Base-by-base conservation (phyloP, 371 early-diverging fungal genomes). In the Lichtheimia ramosa region DNA sequence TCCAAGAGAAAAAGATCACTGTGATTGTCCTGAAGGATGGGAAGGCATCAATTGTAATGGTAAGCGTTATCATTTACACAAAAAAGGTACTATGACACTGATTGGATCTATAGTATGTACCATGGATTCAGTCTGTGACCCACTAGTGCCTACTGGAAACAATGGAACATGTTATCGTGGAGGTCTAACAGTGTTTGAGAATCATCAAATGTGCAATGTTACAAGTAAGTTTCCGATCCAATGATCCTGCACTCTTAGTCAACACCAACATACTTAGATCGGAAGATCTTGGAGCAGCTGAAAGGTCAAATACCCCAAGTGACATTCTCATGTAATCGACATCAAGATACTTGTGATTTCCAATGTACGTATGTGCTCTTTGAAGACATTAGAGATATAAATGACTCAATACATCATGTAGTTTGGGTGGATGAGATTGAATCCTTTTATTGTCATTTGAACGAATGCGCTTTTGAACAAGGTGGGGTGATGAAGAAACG, bases 21-120 rank as follows among this genome's bases (percentile, higher is more conserved):
- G 94, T 62, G 71, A 83, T 23, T 96, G 96, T 70, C 84, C 87
- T 48, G 88, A 89, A 27, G 97, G 95, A 12, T 96, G 94, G 90
- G 85, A 84, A 54, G 97, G 97, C 54, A 87, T 92, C 68, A 95
- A 94, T 62, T 96, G 96, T 73, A 93, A 92, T 70, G 89, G 92
- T 89, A 86, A 18, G 56, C 25, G 6, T 55, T 24, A 0, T 41
- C 39, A 10, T 14, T 25, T 15, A 25, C 7, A 34, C 15, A 52
- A 21, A 12, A 10, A 23, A 6, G 3, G 21, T 3, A 21, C 12
- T 3, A 5, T 14, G 50, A 21, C 12, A 49, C 12, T 18, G 1
- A 49, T 16, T 49, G 18, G 46, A n/a, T 5, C 14, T 43, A 5
- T 68, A 93, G 93, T 93, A 23, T 96, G 97, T 71, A 74, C 78